Percentiles rank a stretch among this genome's conserved stretches.
These are phyloP conservation scores for Fusarium bactridioides DNA, from an alignment of 2,329 filamentous ascomycete species.

Conservation along the genomic window DNA sequence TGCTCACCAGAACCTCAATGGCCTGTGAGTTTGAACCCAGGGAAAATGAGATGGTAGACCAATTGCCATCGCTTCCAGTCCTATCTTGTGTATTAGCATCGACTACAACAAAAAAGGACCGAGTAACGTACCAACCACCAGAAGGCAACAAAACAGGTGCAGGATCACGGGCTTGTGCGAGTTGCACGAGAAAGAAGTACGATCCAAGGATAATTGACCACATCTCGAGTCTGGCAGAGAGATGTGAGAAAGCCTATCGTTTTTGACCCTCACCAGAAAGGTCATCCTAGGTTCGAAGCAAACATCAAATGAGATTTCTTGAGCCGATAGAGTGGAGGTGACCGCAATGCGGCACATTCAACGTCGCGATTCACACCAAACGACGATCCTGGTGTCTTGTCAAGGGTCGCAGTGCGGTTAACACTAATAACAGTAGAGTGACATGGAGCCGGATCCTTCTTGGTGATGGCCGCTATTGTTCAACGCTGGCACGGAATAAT, in stretches of 20 bases:
- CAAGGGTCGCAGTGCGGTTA: background rate
- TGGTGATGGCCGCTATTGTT: background rate
- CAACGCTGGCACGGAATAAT: background rate
- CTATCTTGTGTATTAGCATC: slow-evolving; percentile 46
- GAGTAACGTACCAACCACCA: slow-evolving; percentile 31
- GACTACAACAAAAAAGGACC: background rate
- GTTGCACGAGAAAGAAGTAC: slow-evolving; percentile 19
- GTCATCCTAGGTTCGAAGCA: background rate
- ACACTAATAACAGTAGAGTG: background rate
- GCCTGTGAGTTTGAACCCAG: slow-evolving; percentile 52
- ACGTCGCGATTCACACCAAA: slow-evolving; percentile 1
- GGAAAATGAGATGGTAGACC: slow-evolving; percentile 72
- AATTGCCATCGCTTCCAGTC: slow-evolving; percentile 73
- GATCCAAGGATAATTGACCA: slow-evolving; percentile 23
- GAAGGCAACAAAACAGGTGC: slow-evolving; percentile 33
- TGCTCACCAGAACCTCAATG: slow-evolving; percentile 64
- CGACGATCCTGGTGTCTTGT: background rate
- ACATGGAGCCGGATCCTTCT: background rate
- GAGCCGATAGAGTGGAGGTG: slow-evolving; percentile 1
- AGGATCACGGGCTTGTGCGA: slow-evolving; percentile 29
- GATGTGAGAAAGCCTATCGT: background rate
- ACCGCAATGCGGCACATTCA: slow-evolving; percentile 13
- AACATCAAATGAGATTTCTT: slow-evolving; percentile 4
- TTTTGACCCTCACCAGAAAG: background rate
- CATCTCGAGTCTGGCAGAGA: slow-evolving; percentile 19